A percentile compares a stretch with the other conserved stretches of the same genome.
These are phyloP conservation scores for Leishmania lainsoni DNA, from an alignment of 208 protist species.

Conservation along the genomic window DNA sequence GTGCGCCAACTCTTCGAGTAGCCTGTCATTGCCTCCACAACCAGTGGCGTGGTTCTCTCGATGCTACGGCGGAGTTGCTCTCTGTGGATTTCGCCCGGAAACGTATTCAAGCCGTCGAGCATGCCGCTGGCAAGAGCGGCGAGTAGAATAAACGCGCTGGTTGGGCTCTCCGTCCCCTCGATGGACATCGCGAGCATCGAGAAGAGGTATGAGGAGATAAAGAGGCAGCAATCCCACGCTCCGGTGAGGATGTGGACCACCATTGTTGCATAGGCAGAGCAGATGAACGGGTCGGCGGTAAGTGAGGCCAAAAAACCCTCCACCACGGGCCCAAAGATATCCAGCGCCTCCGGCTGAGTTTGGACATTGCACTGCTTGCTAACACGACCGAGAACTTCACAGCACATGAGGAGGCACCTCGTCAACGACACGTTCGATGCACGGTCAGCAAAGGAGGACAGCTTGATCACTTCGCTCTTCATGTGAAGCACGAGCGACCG, in stretches of 20 bases:
- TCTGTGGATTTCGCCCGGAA: constrained; percentile 10
- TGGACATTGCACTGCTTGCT: constrained; percentile 26
- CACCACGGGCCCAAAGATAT: constrained; percentile 41
- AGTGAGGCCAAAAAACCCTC: constrained; percentile 36
- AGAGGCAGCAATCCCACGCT: constrained; percentile 33
- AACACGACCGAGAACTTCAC: constrained; percentile 32
- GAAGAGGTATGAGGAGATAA: constrained; percentile 37
- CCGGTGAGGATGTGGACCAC: constrained; percentile 60
- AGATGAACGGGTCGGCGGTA: constrained; percentile 20
- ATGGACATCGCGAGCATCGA: constrained; percentile 41
- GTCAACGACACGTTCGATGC: constrained; percentile 30
- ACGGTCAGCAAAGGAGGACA: constrained; percentile 39
- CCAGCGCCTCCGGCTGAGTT: constrained; percentile 19
- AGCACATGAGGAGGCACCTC: constrained; percentile 44
- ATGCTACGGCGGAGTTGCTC: constrained; percentile 17
- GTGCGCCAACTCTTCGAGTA: constrained; percentile 11
- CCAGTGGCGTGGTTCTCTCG: constrained; percentile 17
- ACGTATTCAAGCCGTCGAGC: constrained; percentile 31
- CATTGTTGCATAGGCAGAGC: constrained; percentile 75
- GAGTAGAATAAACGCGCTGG: constrained; percentile 37
- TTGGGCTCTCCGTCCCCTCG: constrained; percentile 13
- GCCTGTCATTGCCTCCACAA: constrained; percentile 15
- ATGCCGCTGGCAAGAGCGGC: constrained; percentile 38
- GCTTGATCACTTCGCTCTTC: constrained; percentile 68
- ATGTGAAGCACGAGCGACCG: constrained; percentile 38